phyloP scores from a whole-genome alignment of 2,329 filamentous ascomycete species.

The Xylariaceae sp. region DNA sequence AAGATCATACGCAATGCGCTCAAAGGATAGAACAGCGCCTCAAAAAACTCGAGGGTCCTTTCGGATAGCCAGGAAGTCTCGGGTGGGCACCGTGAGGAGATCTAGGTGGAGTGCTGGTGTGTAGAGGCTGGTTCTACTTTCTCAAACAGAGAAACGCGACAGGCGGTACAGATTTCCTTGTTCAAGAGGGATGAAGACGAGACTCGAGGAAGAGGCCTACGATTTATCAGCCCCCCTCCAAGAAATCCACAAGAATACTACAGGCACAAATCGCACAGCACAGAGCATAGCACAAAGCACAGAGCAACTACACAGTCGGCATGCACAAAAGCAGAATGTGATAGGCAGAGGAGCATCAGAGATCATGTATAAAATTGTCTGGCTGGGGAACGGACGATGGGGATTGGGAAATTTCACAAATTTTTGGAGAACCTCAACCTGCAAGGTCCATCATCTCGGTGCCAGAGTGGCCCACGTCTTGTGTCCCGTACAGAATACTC shows the following conservation, averaged over 20 bases:
- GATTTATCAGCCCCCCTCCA: constrained; percentile 27
- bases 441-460: constrained; percentile 16
- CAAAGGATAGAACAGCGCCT: background rate
- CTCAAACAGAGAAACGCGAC: constrained; percentile 4
- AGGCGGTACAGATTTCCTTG: constrained; percentile 6
- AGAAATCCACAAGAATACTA: constrained; percentile 13
- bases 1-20: constrained; percentile 1
- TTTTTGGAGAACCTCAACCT: constrained; percentile 24
- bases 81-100: constrained; percentile 8
- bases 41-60: constrained; percentile 1
- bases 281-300: constrained; percentile 15
- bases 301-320: constrained; percentile 3
- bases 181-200: constrained; percentile 18
- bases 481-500: constrained; percentile 21
- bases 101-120: constrained; percentile 10
- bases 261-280: constrained; percentile 13
- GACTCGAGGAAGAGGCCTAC: constrained; percentile 14
- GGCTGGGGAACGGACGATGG: constrained; percentile 23
- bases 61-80: constrained; percentile 3
- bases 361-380: constrained; percentile 27
- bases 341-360: constrained; percentile 23
- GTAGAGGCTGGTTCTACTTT: background rate
- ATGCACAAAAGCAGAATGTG: constrained; percentile 31
- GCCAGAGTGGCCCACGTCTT: constrained; percentile 2
- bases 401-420: constrained; percentile 24